A percentile compares a stretch with the other conserved stretches of the same genome.
phyloP scores from a whole-genome alignment of 1,284 basidiomycete genomes.

The Sporisorium graminicola region DNA sequence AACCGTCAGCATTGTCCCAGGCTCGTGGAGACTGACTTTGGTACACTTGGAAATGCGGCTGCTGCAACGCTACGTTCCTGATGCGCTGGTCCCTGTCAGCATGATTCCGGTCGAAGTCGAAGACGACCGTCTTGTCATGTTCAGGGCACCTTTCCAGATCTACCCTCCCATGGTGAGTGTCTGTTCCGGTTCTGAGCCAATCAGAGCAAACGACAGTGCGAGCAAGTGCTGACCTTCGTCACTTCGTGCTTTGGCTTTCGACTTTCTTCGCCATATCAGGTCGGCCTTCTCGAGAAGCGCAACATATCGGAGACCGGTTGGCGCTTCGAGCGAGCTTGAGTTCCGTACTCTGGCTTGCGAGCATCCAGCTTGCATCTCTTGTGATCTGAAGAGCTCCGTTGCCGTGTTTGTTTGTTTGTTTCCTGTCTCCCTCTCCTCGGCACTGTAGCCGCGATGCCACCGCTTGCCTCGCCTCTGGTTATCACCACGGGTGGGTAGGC shows the following conservation, averaged over 20 bases:
- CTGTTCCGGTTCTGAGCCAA: too few species aligned
- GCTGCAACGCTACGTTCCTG: not conserved
- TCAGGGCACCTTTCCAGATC: not conserved
- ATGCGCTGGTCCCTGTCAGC: not conserved
- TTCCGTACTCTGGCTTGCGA: not conserved
- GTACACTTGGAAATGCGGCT: not conserved
- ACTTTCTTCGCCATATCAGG: not conserved
- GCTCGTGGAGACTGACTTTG: not conserved
- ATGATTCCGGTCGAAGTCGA: not conserved
- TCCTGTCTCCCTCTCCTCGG: too few species aligned
- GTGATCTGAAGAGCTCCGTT: not conserved
- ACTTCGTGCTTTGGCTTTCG: not conserved
- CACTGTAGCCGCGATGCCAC: not conserved
- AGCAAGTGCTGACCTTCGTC: not conserved
- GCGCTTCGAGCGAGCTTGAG: not conserved
- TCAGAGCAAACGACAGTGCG: too few species aligned
- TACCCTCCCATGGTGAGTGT: not conserved
- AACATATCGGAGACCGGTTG: not conserved
- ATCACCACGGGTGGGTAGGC: not conserved
- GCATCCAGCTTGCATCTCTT: not conserved
- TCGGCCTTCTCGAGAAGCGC: not conserved
- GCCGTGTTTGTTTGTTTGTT: not conserved
- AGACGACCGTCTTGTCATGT: not conserved
- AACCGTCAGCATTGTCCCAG: too few species aligned
- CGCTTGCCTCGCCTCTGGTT: not conserved